Evolutionary conservation across 2,329 filamentous ascomycete genomes (phyloP), one percentile per base, ranked within the genome.

Genomic region (Gnomoniopsis sp.): DNA sequence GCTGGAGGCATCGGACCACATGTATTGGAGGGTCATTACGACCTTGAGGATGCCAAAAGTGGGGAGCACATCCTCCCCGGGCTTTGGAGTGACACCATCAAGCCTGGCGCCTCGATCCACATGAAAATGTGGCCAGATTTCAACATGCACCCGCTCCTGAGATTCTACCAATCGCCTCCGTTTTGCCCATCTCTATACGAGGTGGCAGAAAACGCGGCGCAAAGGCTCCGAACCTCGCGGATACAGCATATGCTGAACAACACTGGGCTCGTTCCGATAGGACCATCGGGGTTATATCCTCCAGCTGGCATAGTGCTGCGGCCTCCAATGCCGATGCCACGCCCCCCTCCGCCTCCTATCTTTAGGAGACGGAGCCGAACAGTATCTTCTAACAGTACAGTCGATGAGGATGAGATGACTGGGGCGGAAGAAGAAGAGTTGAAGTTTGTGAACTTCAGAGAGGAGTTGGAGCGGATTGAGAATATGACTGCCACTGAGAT

Each of bases 371-470:
- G n/a, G 6, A 34, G 26, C 48, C 15, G 12, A 15, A 3, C 22
- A 21, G 26, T n/a, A 17, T 14, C 49, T 11, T 21, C 15, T 8
- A 21, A 23, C 3, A 12, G 4, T 21, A 12, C 33, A 6, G 7
- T 49, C n/a, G 36, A 43, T 6, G 30, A 46, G 14, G 19, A 49
- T 8, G 26, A 43, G 1, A 57, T 60, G 15, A 60, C 43, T 10
- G 48, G 33, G 49, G 36, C 55, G 6, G 58, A 60, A 33, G 49
- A 60, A 6, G 48, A 53, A 44, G 53, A 60, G 23, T 21, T 60
- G 21, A 53, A 30, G 34, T 57, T 60, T 44, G 23, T 60, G 11
- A 38, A 60, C 34, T 60, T 57, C 3, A 26, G 53, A 19, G 49
- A 44, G 14, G 58, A 57, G 44, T 23, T 52, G 14, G 34, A 53